Base-by-base conservation (phyloP, 495 filamentous ascomycete species). In the Aspergillus biplanus region DNA sequence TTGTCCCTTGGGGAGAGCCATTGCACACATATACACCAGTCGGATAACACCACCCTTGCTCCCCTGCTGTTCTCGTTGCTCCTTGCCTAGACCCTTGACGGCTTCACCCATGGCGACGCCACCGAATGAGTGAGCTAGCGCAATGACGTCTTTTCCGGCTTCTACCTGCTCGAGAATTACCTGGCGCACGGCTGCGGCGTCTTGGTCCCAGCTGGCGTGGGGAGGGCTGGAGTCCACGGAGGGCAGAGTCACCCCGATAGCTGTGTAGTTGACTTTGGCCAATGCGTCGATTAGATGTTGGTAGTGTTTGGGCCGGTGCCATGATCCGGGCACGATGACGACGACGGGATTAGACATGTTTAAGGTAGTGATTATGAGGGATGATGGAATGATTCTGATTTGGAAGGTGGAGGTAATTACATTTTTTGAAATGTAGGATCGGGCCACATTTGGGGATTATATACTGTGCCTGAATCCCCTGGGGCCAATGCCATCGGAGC, bases 231-330 rank as follows among this genome's bases (percentile, higher is more conserved):
- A 72, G 63, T 74, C 65, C 6, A 72, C 64, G 1, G 68, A 71
- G 11, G 71, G 71, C 50, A 74, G 12, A 1, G 64, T 67, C 12
- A 72, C 71, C 6, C 55, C 69, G 5, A 72, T 56, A 5, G 74
- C 73, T 37, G 69, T 65, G 57, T 75, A 77, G 48, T 73, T 68
- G 34, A 58, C 44, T 12, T 62, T 59, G 5, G 53, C 62, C 16
- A 82, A 69, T 11, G 57, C 62, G 48, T 78, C 67, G 27, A 72
- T 71, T 4, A 80, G 72, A 16, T 61, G 50, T 4, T 71, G 65
- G 65, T 77, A 80, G 53, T 77, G 76, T 21, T 71, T 52, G 0
- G 78, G 78, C 6, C 71, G 62, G 49, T 82, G 79, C 77, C 79
- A 82, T 8, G 77, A 64, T 11, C 79, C 78, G n/a, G 77, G 76